These are phyloP conservation scores for Mediolabrus comicus DNA, from an alignment of 108 stramenopile genomes.

Conservation along the genomic window DNA sequence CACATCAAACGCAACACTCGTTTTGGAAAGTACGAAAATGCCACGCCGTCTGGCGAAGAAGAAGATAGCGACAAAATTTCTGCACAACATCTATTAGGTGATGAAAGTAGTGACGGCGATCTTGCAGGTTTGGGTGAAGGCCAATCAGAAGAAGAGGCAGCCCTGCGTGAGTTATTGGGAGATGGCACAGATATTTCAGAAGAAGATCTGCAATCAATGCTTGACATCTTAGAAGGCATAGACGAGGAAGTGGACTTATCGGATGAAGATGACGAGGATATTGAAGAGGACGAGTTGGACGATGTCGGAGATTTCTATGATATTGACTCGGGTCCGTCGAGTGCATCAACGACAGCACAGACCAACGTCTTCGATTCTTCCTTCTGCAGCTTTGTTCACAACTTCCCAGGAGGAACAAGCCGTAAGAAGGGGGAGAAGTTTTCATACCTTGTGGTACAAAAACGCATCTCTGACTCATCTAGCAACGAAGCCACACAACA, in stretches of 20 bases:
- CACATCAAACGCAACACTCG: constrained; percentile 43
- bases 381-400: constrained; percentile 87
- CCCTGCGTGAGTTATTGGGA: constrained; percentile 13
- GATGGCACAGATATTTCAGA: constrained; percentile 15
- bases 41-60: constrained; percentile 14
- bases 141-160: constrained; percentile 26
- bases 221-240: constrained; percentile 19
- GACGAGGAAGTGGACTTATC: background rate
- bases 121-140: constrained; percentile 5
- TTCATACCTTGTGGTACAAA: constrained; percentile 82
- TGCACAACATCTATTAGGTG: background rate
- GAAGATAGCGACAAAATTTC: background rate
- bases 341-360: constrained; percentile 20
- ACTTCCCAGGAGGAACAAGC: constrained; percentile 57
- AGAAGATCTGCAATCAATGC: constrained; percentile 29
- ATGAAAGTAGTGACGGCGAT: constrained; percentile 8
- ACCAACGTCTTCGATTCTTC: constrained; percentile 59
- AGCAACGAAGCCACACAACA: background rate
- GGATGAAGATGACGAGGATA: constrained; percentile 27
- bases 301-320: constrained; percentile 19
- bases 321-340: background rate
- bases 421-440: constrained; percentile 76
- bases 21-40: constrained; percentile 35
- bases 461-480: constrained; percentile 33
- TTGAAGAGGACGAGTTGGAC: constrained; percentile 32